A percentile compares a stretch with the other conserved stretches of the same genome.
Conservation (phyloP, 352 stramenopile genomes). For the Globisporangium nagaii region DNA sequence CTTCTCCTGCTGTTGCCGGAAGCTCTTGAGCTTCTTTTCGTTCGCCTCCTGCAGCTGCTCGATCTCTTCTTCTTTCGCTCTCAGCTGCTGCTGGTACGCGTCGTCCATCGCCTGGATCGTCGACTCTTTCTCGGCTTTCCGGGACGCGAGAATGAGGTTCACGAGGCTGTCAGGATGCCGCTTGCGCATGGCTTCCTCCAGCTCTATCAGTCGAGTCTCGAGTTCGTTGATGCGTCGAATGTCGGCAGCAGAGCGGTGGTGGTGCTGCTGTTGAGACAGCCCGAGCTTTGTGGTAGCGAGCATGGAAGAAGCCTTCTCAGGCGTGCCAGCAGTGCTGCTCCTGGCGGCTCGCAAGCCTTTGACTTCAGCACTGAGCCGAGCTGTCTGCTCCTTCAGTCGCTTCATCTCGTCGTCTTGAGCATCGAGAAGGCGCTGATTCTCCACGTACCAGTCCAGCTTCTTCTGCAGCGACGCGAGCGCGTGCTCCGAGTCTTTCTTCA, state of each 20-base stretch:
- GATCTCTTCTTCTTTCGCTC: constrained; percentile 37
- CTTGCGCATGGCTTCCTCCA: constrained; percentile 72
- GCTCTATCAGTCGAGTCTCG: constrained; percentile 49
- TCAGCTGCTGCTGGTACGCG: constrained; percentile 34
- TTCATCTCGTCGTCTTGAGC: constrained; percentile 66
- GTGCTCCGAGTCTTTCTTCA: constrained; percentile 48
- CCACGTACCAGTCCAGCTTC: constrained; percentile 84
- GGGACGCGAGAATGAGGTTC: constrained; percentile 70
- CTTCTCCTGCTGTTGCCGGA: constrained; percentile 78
- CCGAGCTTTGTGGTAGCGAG: not conserved
- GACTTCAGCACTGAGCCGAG: constrained; percentile 5
- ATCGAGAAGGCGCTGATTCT: constrained; percentile 76
- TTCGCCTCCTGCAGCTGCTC: constrained; percentile 39
- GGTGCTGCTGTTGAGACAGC: constrained; percentile 1
- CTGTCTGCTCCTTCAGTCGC: constrained; percentile 21
- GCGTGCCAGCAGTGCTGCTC: not conserved
- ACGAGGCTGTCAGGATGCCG: constrained; percentile 75
- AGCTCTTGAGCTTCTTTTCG: constrained; percentile 56
- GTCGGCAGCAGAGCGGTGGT: constrained; percentile 38
- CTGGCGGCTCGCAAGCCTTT: constrained; percentile 1
- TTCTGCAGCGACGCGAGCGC: constrained; percentile 53
- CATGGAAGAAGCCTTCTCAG: too few relatives aligned
- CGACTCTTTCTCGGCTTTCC: constrained; percentile 59
- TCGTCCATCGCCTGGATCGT: constrained; percentile 31
- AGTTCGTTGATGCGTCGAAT: constrained; percentile 75